These are phyloP conservation scores for Microcyclospora pomicola DNA, from an alignment of 2,329 filamentous ascomycete species.

Conservation along the genomic window DNA sequence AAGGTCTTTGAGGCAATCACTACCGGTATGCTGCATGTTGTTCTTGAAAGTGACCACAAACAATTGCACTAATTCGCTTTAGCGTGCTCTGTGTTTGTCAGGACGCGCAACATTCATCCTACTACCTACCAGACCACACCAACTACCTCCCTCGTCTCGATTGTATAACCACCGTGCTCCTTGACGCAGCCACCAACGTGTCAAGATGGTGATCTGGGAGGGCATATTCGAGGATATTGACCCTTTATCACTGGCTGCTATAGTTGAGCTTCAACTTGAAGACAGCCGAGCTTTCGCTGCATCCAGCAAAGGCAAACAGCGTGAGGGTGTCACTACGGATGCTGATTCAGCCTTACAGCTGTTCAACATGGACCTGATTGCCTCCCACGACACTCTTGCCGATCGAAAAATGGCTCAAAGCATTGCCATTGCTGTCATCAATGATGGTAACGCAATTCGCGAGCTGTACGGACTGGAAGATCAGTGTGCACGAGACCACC, in stretches of 20 bases:
- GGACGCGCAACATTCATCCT: too few relatives aligned
- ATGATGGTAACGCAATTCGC: constrained; percentile 7
- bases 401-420: constrained; percentile 14
- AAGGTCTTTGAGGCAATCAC: too few relatives aligned
- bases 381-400: constrained; percentile 5
- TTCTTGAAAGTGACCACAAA: too few relatives aligned
- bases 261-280: constrained; percentile 6
- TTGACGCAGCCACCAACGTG: too few relatives aligned
- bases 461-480: constrained; percentile 9
- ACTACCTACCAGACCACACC: too few relatives aligned
- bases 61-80: too few relatives aligned
- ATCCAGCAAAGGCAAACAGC: constrained; percentile 9
- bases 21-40: too few relatives aligned
- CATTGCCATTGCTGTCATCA: constrained; percentile 9
- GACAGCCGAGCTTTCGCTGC: constrained; percentile 3
- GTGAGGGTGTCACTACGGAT: constrained; percentile 7
- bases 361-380: constrained; percentile 12
- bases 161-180: too few relatives aligned
- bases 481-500: constrained; percentile 10
- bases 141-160: too few relatives aligned
- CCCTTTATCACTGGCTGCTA: constrained; percentile 1
- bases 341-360: constrained; percentile 13
- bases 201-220: constrained; percentile 3
- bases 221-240: constrained; percentile 3
- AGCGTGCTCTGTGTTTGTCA: too few relatives aligned